Evolutionary conservation across 441 rosid species (phyloP).

Genomic region (Geranium incanum): DNA sequence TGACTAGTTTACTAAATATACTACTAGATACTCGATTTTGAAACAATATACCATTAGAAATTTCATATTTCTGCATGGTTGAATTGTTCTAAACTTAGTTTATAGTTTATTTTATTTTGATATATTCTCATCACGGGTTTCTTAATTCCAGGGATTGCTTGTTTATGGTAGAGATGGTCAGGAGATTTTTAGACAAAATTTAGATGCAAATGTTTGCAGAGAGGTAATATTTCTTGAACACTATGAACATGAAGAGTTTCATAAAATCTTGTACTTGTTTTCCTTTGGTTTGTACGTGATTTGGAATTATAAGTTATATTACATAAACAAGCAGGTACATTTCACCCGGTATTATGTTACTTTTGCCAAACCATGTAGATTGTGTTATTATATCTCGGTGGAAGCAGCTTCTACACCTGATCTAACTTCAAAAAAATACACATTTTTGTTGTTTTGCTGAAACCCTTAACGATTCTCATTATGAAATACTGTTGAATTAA

Average conservation of each 20-base stretch:
- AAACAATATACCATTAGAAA: not conserved
- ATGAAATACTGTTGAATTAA: not conserved
- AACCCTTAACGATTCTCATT: constrained; percentile 6
- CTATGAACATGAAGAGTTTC: not conserved
- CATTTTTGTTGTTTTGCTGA: constrained; percentile 4
- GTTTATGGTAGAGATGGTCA: constrained; percentile 84
- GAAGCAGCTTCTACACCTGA: not conserved
- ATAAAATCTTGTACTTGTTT: not conserved
- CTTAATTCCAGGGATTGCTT: constrained; percentile 66
- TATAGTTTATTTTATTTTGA: not conserved
- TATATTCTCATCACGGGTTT: constrained; percentile 19
- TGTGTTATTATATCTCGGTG: not conserved
- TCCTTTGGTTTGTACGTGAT: not conserved
- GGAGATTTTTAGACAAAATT: constrained; percentile 67
- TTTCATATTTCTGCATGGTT: no score
- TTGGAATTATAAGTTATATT: not conserved
- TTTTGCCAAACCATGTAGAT: constrained; percentile 13
- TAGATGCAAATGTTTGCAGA: constrained; percentile 69
- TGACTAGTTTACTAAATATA: not conserved
- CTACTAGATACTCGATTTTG: not conserved
- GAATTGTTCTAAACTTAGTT: not conserved
- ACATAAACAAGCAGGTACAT: not conserved
- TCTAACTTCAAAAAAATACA: not conserved
- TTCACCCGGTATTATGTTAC: not conserved
- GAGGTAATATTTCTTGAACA: constrained; percentile 46